Evolutionary conservation across 106 monocot species (phyloP).

Genomic region (Dactylorhiza incarnata): DNA sequence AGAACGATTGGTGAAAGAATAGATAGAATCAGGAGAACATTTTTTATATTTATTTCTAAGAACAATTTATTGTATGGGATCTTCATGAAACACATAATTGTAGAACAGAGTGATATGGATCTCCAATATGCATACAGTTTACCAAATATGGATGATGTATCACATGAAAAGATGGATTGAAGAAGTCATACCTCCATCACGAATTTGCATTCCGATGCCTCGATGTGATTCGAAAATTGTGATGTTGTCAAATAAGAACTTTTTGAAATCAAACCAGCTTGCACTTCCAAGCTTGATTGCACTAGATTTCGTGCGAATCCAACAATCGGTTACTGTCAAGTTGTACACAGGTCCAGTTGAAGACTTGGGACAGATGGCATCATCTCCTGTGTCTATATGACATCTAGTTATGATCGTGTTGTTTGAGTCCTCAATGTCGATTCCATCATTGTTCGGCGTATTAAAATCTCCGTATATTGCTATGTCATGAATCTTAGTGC

Average conservation of each 20-base stretch:
- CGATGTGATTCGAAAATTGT: constrained; percentile 88
- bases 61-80: too few relatives aligned
- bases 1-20: too few relatives aligned
- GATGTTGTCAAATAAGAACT: constrained; percentile 59
- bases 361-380: constrained; percentile 93
- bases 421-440: constrained; percentile 95
- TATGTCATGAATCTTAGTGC: constrained; percentile 43
- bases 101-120: too few relatives aligned
- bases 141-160: neutral
- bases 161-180: neutral
- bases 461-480: constrained; percentile 81
- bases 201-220: constrained; percentile 85
- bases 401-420: constrained; percentile 73
- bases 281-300: constrained; percentile 93
- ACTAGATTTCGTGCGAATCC: constrained; percentile 87
- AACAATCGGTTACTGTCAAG: constrained; percentile 62
- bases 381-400: constrained; percentile 94
- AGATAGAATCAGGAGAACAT: too few relatives aligned
- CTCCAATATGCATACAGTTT: neutral
- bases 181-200: constrained; percentile 75
- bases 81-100: too few relatives aligned
- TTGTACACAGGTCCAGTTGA: constrained; percentile 72
- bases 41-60: too few relatives aligned
- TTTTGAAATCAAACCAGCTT: constrained; percentile 70
- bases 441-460: constrained; percentile 93